phyloP scores from a whole-genome alignment of 2,329 filamentous ascomycete genomes.

The Zymoseptoria ardabiliae region DNA sequence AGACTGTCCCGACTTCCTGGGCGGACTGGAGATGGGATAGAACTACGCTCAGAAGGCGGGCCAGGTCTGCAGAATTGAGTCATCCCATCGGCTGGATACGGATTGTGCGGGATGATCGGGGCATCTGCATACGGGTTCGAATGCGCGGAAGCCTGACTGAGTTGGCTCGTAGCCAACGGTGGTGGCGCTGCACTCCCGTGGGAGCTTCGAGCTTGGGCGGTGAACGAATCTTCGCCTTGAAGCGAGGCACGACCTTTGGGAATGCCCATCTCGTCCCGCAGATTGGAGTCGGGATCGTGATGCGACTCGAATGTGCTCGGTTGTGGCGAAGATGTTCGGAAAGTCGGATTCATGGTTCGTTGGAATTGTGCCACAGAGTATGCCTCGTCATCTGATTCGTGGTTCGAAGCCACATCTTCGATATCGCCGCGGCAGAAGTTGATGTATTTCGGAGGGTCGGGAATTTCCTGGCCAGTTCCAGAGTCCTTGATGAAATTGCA shows the following conservation, averaged over 20 bases:
- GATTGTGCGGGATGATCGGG: conserved; percentile 73
- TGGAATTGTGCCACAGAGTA: conserved; percentile 97
- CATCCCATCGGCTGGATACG: conserved; percentile 93
- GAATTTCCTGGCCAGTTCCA: conserved; percentile 94
- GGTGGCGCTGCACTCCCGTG: conserved; percentile 22
- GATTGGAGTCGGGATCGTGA: conserved; percentile 70
- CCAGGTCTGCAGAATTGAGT: conserved; percentile 88
- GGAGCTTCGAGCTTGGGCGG: conserved; percentile 21
- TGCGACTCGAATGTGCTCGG: conserved; percentile 90
- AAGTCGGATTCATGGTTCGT: conserved; percentile 88
- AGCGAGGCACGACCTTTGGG: conserved; percentile 32
- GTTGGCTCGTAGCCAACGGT: conserved; percentile 19
- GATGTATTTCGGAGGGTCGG: conserved; percentile 94
- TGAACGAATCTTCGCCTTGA: conserved; percentile 26
- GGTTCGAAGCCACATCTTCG: conserved; percentile 70
- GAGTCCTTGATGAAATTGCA: conserved; percentile 75
- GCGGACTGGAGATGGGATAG: conserved; percentile 59
- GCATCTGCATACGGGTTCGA: conserved; percentile 56
- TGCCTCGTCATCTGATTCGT: conserved; percentile 70
- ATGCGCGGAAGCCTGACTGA: conserved; percentile 19
- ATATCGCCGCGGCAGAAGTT: conserved; percentile 91
- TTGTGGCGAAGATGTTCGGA: conserved; percentile 90
- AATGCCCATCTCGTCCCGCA: conserved; percentile 61
- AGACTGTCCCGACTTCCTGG: conserved; percentile 81
- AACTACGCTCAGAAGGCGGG: conserved; percentile 61